Evolutionary conservation across 768 basidiomycete species (phyloP).

Genomic region (Brasilioporus rufonigricans): DNA sequence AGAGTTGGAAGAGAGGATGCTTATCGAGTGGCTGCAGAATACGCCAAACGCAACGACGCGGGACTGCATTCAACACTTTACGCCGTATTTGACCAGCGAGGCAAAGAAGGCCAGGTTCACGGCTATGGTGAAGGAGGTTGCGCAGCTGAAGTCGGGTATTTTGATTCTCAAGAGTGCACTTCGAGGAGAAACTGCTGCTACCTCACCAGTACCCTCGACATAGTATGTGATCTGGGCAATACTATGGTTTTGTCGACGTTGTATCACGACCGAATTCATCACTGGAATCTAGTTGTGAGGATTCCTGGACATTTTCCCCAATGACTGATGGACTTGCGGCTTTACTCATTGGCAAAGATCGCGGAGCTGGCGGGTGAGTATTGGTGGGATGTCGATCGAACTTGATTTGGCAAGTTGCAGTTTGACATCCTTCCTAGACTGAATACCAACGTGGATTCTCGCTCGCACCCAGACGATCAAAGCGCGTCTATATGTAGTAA

Average conservation of each 20-base stretch:
- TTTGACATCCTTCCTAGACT: background rate
- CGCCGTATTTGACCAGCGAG: constrained; percentile 66
- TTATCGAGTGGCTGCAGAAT: constrained; percentile 74
- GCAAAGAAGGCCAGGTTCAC: constrained; percentile 74
- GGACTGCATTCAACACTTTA: constrained; percentile 80
- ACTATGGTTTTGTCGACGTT: constrained; percentile 16
- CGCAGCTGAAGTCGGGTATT: constrained; percentile 64
- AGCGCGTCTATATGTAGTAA: constrained; percentile 11
- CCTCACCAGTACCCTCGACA: constrained; percentile 23
- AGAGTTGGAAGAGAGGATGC: constrained; percentile 61
- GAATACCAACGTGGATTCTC: constrained; percentile 7
- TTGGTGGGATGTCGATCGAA: constrained; percentile 10
- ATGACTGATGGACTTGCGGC: background rate
- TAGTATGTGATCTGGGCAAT: constrained; percentile 20
- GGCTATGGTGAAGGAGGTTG: constrained; percentile 77
- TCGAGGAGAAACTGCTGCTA: constrained; percentile 29
- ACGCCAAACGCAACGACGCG: constrained; percentile 69
- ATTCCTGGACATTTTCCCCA: background rate
- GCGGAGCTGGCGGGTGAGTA: constrained; percentile 5
- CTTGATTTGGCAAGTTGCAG: constrained; percentile 16
- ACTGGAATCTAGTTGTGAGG: constrained; percentile 11
- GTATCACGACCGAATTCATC: constrained; percentile 18
- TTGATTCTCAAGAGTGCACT: constrained; percentile 52
- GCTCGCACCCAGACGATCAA: constrained; percentile 2
- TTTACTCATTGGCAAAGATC: background rate